Conservation (phyloP, 1,284 basidiomycete genomes). For the Caloboletus firmus region DNA sequence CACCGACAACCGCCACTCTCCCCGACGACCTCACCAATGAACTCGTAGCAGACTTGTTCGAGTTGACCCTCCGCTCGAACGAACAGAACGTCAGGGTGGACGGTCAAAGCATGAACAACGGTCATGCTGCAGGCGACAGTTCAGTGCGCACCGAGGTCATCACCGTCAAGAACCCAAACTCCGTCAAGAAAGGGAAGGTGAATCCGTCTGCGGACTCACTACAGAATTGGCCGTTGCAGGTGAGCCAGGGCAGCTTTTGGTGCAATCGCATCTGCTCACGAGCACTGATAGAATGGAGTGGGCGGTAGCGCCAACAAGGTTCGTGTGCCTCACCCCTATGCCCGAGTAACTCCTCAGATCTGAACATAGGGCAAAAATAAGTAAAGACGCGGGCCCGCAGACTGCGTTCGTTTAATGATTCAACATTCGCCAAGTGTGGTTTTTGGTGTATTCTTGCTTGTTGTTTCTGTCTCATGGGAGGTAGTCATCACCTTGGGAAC, state of each 20-base stretch:
- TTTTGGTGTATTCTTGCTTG: neutral
- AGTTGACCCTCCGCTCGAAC: slow-evolving; percentile 16
- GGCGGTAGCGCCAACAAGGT: neutral
- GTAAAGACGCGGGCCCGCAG: neutral
- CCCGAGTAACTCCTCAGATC: neutral
- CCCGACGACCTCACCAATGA: slow-evolving; percentile 37
- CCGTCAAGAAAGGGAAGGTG: neutral
- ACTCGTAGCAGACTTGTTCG: slow-evolving; percentile 37
- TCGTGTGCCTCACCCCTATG: neutral
- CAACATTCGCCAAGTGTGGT: neutral
- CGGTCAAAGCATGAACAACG: slow-evolving; percentile 10
- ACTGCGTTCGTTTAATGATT: neutral
- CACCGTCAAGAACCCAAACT: slow-evolving; percentile 1
- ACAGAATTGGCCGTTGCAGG: neutral
- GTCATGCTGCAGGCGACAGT: neutral
- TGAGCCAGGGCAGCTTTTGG: slow-evolving; percentile 5
- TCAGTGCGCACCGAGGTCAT: neutral
- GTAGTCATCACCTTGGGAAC: neutral
- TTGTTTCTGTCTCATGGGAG: neutral
- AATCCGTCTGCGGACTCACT: neutral
- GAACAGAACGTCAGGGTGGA: neutral
- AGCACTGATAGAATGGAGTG: slow-evolving; percentile 6
- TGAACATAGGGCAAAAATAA: neutral
- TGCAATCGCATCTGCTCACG: neutral
- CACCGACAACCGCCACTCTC: slow-evolving; percentile 40